Evolutionary conservation across 768 basidiomycete species (phyloP).

Genomic region (Mycena polygramma): DNA sequence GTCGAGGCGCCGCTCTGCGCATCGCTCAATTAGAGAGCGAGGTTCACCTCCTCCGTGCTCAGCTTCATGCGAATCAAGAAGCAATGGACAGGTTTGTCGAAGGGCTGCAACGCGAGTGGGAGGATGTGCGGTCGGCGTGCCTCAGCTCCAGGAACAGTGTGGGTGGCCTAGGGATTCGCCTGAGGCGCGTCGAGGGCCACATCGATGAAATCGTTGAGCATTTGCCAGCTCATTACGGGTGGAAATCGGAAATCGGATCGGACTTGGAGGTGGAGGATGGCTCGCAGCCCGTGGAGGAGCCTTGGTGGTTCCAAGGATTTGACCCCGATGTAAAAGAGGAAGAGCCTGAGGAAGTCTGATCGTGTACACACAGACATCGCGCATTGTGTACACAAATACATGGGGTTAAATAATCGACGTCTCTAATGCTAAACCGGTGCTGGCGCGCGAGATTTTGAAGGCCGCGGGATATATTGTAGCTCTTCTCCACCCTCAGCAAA

Average conservation of each 20-base stretch:
- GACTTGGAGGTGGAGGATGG: slow-evolving; percentile 2
- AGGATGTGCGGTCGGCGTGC: not conserved
- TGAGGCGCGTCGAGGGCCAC: not conserved
- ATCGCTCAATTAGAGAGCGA: slow-evolving; percentile 7
- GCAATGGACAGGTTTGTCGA: not conserved
- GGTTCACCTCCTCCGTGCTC: not conserved
- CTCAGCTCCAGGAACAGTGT: not conserved
- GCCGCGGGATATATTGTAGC: not conserved
- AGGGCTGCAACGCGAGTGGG: not conserved
- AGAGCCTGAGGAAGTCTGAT: not conserved
- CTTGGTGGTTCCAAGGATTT: too few species aligned
- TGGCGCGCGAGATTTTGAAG: not conserved
- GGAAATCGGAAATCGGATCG: not conserved
- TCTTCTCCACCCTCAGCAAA: slow-evolving; percentile 13
- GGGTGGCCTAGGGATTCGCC: not conserved
- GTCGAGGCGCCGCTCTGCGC: not conserved
- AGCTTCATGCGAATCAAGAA: not conserved
- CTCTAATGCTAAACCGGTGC: not conserved
- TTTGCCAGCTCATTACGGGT: not conserved
- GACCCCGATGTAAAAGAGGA: not conserved
- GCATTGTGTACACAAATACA: not conserved
- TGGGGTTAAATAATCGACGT: not conserved
- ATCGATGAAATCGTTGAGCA: not conserved
- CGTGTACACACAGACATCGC: not conserved
- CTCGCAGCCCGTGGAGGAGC: slow-evolving; percentile 7